A percentile compares a stretch with the other conserved stretches of the same genome.
These are phyloP conservation scores for Cardamine chenopodiifolia DNA, from an alignment of 345 rosid genomes.

Conservation along the genomic window DNA sequence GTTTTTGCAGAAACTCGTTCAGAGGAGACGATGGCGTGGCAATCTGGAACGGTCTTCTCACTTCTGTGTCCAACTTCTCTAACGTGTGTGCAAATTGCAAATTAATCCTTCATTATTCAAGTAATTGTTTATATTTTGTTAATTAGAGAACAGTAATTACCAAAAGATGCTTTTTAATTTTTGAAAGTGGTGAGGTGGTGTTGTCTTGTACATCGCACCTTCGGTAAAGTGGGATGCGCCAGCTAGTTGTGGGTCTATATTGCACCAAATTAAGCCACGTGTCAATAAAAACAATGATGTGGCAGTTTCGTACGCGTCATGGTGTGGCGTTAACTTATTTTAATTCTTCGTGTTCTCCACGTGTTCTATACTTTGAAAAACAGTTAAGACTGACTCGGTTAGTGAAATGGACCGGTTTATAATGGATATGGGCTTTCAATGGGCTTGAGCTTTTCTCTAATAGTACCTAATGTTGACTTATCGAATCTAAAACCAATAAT, in stretches of 20 bases:
- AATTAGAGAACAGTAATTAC: neutral
- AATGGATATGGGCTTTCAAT: conserved; percentile 26
- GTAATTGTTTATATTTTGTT: neutral
- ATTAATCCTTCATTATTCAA: conserved; percentile 20
- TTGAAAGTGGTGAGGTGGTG: conserved; percentile 20
- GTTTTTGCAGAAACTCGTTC: conserved; percentile 30
- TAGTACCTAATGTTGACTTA: neutral
- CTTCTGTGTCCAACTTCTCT: conserved; percentile 10
- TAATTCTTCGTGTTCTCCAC: conserved; percentile 20
- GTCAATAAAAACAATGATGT: neutral
- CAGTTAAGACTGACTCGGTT: conserved; percentile 20
- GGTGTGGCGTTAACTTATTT: conserved; percentile 10
- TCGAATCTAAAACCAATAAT: too few species aligned
- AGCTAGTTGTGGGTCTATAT: conserved; percentile 22
- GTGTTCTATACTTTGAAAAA: conserved; percentile 5
- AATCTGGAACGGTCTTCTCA: conserved; percentile 38
- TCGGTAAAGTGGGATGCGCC: neutral
- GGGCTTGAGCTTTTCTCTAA: neutral
- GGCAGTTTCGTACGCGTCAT: conserved; percentile 21
- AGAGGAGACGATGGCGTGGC: conserved; percentile 43
- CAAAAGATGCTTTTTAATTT: conserved; percentile 1
- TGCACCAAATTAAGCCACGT: neutral
- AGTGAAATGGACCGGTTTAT: neutral
- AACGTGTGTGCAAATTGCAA: neutral
- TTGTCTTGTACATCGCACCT: conserved; percentile 20